A percentile compares a stretch with the other conserved stretches of the same genome.
phyloP scores from a whole-genome alignment of 2,329 filamentous ascomycete genomes.

The Aureobasidium sp. region DNA sequence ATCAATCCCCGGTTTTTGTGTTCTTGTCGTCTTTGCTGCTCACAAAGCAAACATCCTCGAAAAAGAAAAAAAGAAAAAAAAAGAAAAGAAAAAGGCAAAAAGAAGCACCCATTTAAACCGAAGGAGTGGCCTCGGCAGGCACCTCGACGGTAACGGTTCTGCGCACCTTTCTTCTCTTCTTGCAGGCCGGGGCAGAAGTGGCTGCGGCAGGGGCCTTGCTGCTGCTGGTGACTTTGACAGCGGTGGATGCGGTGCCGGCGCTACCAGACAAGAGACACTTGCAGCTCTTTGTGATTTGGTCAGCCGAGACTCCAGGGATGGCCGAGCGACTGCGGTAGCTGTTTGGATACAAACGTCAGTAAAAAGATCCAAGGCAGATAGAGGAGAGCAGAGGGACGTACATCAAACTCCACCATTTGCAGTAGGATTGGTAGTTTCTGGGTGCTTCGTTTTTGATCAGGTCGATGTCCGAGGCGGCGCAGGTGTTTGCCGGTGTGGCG shows the following conservation, averaged over 20 bases:
- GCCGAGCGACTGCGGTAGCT: slow-evolving; percentile 1
- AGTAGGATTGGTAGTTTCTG: slow-evolving; percentile 8
- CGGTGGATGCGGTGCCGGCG: not conserved
- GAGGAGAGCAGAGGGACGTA: not conserved
- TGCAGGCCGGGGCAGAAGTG: not conserved
- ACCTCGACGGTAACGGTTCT: slow-evolving; percentile 8
- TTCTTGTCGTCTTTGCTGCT: not conserved
- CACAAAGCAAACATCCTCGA: not conserved
- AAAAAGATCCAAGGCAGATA: not conserved
- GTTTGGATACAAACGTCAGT: not conserved
- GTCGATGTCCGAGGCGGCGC: not conserved
- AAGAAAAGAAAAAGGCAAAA: not conserved
- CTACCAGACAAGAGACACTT: not conserved
- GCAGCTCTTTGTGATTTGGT: slow-evolving; percentile 4
- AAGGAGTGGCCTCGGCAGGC: not conserved
- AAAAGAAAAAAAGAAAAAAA: not conserved
- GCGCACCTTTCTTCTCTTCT: slow-evolving; percentile 11
- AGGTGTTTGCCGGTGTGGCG: not conserved
- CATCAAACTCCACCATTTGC: slow-evolving; percentile 5
- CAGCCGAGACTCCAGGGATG: not conserved
- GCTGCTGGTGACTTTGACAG: not conserved
- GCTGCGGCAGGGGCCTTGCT: not conserved
- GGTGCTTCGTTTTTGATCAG: slow-evolving; percentile 8
- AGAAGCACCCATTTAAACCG: not conserved
- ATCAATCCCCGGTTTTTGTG: not conserved